These are phyloP conservation scores for Gamarada debralockiae DNA, from an alignment of 495 filamentous ascomycete species.

Conservation along the genomic window DNA sequence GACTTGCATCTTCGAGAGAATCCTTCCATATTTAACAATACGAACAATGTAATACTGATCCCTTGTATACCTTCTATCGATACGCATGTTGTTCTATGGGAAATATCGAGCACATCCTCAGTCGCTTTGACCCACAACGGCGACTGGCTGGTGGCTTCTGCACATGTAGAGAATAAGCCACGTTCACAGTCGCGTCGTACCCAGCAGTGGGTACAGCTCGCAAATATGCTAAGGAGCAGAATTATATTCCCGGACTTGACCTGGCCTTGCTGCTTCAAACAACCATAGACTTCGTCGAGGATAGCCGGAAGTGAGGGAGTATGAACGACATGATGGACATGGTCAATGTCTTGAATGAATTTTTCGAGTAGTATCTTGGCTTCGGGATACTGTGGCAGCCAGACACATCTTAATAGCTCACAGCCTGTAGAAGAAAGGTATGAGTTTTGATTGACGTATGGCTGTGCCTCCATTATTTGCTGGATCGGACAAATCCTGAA, in stretches of 20 bases:
- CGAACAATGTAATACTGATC: conserved; percentile 34
- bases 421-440: neutral
- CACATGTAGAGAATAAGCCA: conserved; percentile 28
- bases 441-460: neutral
- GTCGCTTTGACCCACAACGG: conserved; percentile 34
- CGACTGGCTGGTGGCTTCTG: conserved; percentile 30
- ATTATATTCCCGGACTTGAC: conserved; percentile 32
- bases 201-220: conserved; percentile 41
- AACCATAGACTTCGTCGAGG: conserved; percentile 35
- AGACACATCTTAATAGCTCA: conserved; percentile 26
- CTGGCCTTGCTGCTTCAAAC: conserved; percentile 19
- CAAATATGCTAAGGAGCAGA: conserved; percentile 41
- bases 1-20: conserved; percentile 31
- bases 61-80: conserved; percentile 44
- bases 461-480: conserved; percentile 8
- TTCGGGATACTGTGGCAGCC: conserved; percentile 38
- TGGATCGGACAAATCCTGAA: conserved; percentile 7
- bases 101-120: conserved; percentile 36
- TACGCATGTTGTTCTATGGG: conserved; percentile 22
- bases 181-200: conserved; percentile 14
- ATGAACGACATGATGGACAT: conserved; percentile 39
- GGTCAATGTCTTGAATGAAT: conserved; percentile 35
- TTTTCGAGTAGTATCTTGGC: conserved; percentile 37
- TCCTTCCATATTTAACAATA: conserved; percentile 37
- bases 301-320: conserved; percentile 32